phyloP scores from a whole-genome alignment of 2,329 filamentous ascomycete species.

The Penicillium sp. region DNA sequence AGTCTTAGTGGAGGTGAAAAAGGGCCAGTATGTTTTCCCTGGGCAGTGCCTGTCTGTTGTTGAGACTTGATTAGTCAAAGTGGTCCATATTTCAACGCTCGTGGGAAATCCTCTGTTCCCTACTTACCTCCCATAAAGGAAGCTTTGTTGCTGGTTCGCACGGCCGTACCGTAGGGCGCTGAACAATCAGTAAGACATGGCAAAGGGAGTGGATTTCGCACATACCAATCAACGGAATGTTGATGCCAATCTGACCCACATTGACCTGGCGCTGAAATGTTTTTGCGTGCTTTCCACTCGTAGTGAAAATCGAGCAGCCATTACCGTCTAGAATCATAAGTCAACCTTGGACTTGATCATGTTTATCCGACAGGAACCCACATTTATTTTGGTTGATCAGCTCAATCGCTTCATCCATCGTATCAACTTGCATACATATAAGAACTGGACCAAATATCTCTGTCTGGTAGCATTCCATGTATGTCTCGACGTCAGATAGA shows the following conservation, averaged over 20 bases:
- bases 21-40: constrained; percentile 27
- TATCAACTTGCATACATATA: constrained; percentile 36
- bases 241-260: constrained; percentile 31
- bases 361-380: neutral
- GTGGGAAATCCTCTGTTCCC: neutral
- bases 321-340: constrained; percentile 33
- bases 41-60: constrained; percentile 20
- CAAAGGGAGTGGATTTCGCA: neutral
- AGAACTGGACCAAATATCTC: constrained; percentile 43
- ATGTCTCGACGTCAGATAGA: constrained; percentile 34
- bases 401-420: constrained; percentile 37
- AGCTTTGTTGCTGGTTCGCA: constrained; percentile 29
- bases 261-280: constrained; percentile 35
- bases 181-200: neutral
- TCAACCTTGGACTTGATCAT: neutral
- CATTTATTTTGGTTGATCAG: constrained; percentile 32
- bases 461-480: constrained; percentile 39
- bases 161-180: constrained; percentile 25
- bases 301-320: constrained; percentile 38
- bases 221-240: constrained; percentile 30
- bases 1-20: constrained; percentile 25
- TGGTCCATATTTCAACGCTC: neutral
- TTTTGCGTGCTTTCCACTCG: constrained; percentile 30
- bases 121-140: constrained; percentile 28
- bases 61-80: too few species aligned